Percentiles rank a stretch among this genome's conserved stretches.
phyloP scores from a whole-genome alignment of 768 basidiomycete genomes.

The Leccinum pellstonianum region DNA sequence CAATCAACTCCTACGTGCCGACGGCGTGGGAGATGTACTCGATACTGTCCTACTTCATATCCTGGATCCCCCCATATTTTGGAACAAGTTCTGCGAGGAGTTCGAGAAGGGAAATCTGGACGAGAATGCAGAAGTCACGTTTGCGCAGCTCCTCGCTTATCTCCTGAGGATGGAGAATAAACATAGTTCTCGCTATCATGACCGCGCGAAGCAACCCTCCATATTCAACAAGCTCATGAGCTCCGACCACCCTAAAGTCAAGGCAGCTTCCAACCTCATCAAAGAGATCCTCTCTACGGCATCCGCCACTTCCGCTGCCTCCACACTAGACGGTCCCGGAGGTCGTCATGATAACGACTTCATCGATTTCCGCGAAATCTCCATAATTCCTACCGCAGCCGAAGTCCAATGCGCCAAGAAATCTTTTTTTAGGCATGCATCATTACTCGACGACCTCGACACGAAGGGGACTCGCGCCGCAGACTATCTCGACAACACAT shows the following conservation, averaged over 20 bases:
- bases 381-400: slow-evolving; percentile 62
- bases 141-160: slow-evolving; percentile 51
- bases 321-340: slow-evolving; percentile 42
- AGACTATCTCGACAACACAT: slow-evolving; percentile 63
- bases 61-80: slow-evolving; percentile 53
- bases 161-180: slow-evolving; percentile 42
- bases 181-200: slow-evolving; percentile 37
- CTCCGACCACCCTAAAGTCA: slow-evolving; percentile 28
- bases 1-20: slow-evolving; percentile 39
- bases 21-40: slow-evolving; percentile 38
- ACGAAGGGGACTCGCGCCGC: slow-evolving; percentile 38
- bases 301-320: slow-evolving; percentile 17
- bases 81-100: slow-evolving; percentile 38
- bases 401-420: slow-evolving; percentile 47
- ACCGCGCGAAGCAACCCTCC: slow-evolving; percentile 33
- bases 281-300: slow-evolving; percentile 38
- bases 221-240: slow-evolving; percentile 28
- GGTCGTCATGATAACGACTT: slow-evolving; percentile 74
- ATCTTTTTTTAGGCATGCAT: slow-evolving; percentile 50
- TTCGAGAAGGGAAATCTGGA: slow-evolving; percentile 36
- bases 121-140: slow-evolving; percentile 36
- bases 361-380: slow-evolving; percentile 54
- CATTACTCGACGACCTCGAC: slow-evolving; percentile 43
- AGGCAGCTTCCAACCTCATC: slow-evolving; percentile 38
- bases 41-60: slow-evolving; percentile 39